Evolutionary conservation across 768 basidiomycete genomes (phyloP).

Genomic region (Lentinula guzmanii): DNA sequence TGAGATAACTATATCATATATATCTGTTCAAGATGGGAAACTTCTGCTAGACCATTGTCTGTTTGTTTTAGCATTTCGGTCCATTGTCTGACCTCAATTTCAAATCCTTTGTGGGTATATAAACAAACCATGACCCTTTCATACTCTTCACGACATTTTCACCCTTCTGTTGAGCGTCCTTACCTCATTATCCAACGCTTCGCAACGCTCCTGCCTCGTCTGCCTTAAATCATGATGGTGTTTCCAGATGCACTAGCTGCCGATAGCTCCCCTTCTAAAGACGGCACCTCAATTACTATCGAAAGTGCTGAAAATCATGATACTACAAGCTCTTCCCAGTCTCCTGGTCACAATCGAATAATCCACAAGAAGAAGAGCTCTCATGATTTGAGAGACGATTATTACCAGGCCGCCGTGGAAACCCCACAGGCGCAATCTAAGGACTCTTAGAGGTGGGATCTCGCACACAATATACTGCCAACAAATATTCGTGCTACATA

Average conservation of each 20-base stretch:
- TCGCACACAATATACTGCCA: no score
- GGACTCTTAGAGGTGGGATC: neutral
- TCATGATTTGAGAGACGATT: slow-evolving; percentile 24
- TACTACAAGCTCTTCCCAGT: neutral
- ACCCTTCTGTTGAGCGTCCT: no score
- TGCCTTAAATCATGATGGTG: neutral
- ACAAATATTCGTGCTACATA: no score
- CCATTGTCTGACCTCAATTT: no score
- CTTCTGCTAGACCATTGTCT: neutral
- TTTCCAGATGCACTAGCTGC: slow-evolving; percentile 1
- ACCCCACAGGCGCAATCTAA: neutral
- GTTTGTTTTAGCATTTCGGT: neutral
- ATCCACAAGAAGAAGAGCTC: slow-evolving; percentile 30
- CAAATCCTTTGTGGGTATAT: no score
- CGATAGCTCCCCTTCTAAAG: neutral
- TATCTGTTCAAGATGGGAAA: no score
- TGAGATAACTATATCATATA: no score
- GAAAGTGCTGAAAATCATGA: neutral
- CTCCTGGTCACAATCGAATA: slow-evolving; percentile 8
- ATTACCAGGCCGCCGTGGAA: slow-evolving; percentile 7
- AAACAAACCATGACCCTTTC: no score
- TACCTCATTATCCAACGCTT: no score
- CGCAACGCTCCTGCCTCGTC: no score
- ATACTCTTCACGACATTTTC: no score
- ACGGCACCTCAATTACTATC: neutral